Conservation (phyloP, 768 basidiomycete genomes). For the Gymnopilus junonius region DNA sequence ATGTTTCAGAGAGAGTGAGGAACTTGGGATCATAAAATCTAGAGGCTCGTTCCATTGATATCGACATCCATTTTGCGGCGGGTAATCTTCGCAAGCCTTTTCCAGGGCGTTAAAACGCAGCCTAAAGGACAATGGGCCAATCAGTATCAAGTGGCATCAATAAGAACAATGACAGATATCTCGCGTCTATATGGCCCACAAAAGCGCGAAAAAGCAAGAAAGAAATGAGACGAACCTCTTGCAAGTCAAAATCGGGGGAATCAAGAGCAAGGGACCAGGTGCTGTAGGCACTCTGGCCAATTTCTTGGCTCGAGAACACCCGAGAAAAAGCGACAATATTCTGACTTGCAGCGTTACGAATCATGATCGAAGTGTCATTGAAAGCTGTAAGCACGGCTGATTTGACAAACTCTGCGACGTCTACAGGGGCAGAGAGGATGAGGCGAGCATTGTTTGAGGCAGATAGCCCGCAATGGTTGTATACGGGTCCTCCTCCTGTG, state of each 20-base stretch:
- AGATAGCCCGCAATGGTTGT: constrained; percentile 93
- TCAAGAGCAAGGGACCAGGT: constrained; percentile 82
- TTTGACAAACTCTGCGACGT: constrained; percentile 77
- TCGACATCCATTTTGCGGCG: constrained; percentile 94
- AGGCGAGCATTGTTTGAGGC: constrained; percentile 89
- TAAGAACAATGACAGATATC: not conserved
- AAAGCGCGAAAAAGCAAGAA: constrained; percentile 16
- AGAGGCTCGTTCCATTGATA: constrained; percentile 92
- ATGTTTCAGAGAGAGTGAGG: constrained; percentile 86
- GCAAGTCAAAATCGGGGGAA: constrained; percentile 70
- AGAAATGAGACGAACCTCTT: constrained; percentile 70
- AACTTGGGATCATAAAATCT: constrained; percentile 97
- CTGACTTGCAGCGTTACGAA: constrained; percentile 93
- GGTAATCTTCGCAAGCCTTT: constrained; percentile 97
- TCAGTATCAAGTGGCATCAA: not conserved
- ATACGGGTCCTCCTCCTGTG: constrained; percentile 93
- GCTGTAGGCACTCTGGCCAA: constrained; percentile 94
- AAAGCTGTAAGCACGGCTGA: constrained; percentile 80
- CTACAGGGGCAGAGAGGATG: constrained; percentile 67
- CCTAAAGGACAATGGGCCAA: constrained; percentile 58
- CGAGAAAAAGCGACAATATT: constrained; percentile 91
- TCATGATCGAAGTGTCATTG: constrained; percentile 79
- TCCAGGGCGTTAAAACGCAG: constrained; percentile 92
- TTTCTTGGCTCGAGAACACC: constrained; percentile 86
- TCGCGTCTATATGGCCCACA: constrained; percentile 32